Conservation (phyloP, 106 monocot species). For the Amphibolis antarctica region DNA sequence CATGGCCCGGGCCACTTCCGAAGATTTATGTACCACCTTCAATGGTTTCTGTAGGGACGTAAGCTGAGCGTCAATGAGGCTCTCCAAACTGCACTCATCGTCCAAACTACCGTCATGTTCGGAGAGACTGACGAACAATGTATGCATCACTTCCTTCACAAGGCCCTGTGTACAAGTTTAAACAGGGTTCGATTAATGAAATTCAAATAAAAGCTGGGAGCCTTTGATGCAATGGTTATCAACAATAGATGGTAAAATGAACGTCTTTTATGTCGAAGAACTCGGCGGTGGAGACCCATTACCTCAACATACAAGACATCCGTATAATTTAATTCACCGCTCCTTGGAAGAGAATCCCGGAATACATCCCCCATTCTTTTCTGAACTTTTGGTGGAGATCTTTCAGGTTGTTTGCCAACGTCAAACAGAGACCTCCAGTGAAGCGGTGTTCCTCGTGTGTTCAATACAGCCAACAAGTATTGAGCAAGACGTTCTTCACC, state of each 20-base stretch:
- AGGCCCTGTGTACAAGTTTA: constrained; percentile 41
- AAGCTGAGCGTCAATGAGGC: constrained; percentile 54
- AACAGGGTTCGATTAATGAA: too few species aligned
- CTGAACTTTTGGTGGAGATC: neutral
- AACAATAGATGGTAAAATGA: too few species aligned
- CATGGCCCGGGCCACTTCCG: constrained; percentile 49
- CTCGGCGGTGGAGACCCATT: neutral
- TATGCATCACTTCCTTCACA: constrained; percentile 54
- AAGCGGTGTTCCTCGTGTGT: constrained; percentile 17
- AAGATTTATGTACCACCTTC: constrained; percentile 49
- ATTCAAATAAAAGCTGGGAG: too few species aligned
- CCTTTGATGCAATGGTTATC: too few species aligned
- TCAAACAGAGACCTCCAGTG: constrained; percentile 18
- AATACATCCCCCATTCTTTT: neutral
- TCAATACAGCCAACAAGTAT: constrained; percentile 22
- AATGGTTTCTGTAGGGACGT: constrained; percentile 46
- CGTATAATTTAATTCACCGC: neutral
- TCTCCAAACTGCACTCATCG: constrained; percentile 64
- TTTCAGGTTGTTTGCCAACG: constrained; percentile 4
- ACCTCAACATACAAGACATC: constrained; percentile 25
- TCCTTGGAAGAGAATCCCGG: constrained; percentile 1
- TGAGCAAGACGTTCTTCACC: constrained; percentile 31
- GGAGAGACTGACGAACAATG: constrained; percentile 38
- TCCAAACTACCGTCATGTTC: constrained; percentile 54
- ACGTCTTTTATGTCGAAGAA: neutral